phyloP scores from a whole-genome alignment of 306 rosid genomes.

The Quercus mongolica region DNA sequence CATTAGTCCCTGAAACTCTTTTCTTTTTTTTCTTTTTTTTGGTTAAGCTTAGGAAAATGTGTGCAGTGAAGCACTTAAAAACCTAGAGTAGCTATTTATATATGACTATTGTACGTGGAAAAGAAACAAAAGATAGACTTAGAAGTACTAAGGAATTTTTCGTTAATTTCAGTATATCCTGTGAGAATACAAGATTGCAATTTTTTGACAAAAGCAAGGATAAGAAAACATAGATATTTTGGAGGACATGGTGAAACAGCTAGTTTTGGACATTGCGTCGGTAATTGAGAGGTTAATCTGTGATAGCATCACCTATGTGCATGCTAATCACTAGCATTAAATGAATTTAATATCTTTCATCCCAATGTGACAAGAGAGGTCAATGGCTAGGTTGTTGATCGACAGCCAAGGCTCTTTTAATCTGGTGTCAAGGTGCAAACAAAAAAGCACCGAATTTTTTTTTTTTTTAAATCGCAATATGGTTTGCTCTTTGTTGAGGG shows the following conservation, averaged over 20 bases:
- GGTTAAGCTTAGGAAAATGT: not conserved
- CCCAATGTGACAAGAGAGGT: not conserved
- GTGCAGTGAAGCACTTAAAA: conserved; percentile 7
- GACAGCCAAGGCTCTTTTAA: too few species aligned
- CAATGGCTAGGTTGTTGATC: too few species aligned
- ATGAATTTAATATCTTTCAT: not conserved
- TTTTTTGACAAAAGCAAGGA: conserved; percentile 35
- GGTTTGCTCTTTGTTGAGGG: too few species aligned
- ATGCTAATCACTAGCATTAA: not conserved
- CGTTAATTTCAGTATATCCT: conserved; percentile 39
- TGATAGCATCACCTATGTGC: conserved; percentile 11
- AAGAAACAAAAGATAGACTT: not conserved
- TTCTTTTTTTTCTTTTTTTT: not conserved
- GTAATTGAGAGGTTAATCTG: conserved; percentile 30
- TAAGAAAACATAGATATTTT: not conserved
- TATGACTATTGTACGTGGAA: not conserved
- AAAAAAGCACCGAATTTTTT: too few species aligned
- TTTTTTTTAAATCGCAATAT: too few species aligned
- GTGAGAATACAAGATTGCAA: conserved; percentile 28
- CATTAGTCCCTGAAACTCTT: not conserved
- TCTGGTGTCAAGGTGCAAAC: too few species aligned
- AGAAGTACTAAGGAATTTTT: conserved; percentile 21
- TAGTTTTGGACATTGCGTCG: conserved; percentile 30
- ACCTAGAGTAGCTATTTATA: conserved; percentile 9
- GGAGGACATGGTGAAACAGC: conserved; percentile 30